phyloP scores from a whole-genome alignment of 805 yeast genomes.

The Komagataella ulmi region DNA sequence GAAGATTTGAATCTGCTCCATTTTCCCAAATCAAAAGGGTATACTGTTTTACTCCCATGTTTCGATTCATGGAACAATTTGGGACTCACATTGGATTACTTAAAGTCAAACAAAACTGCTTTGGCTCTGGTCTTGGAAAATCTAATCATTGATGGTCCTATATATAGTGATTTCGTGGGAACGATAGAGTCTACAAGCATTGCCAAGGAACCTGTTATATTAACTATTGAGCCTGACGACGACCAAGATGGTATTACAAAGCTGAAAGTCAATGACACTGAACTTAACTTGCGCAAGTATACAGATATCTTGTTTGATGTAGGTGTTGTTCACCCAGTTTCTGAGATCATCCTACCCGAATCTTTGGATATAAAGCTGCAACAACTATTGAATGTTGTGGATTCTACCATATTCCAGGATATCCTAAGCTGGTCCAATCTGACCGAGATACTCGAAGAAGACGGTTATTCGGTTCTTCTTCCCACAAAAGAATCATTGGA shows the following conservation, averaged over 20 bases:
- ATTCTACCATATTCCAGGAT: conserved; percentile 28
- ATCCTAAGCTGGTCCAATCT: conserved; percentile 34
- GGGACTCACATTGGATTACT: conserved; percentile 45
- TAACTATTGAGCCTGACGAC: conserved; percentile 5
- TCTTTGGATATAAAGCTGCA: conserved; percentile 34
- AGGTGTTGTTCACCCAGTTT: conserved; percentile 74
- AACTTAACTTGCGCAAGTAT: conserved; percentile 23
- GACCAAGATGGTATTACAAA: background rate
- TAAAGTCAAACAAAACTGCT: conserved; percentile 36
- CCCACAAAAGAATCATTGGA: conserved; percentile 51
- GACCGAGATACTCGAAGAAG: conserved; percentile 24
- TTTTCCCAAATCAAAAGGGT: conserved; percentile 38
- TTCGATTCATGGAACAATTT: conserved; percentile 56
- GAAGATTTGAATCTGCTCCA: conserved; percentile 36
- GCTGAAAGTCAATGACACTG: conserved; percentile 14
- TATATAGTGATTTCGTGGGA: conserved; percentile 50
- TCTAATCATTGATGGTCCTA: conserved; percentile 43
- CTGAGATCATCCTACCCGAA: conserved; percentile 42
- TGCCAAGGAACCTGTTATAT: conserved; percentile 13
- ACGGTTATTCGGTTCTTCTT: conserved; percentile 46
- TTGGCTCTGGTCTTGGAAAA: conserved; percentile 42
- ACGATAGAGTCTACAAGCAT: conserved; percentile 15
- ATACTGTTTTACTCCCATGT: conserved; percentile 70
- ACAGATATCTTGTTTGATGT: conserved; percentile 65
- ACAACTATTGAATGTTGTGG: conserved; percentile 46